Base-by-base conservation (phyloP, 306 rosid genomes). In the Vigna nakashimae region DNA sequence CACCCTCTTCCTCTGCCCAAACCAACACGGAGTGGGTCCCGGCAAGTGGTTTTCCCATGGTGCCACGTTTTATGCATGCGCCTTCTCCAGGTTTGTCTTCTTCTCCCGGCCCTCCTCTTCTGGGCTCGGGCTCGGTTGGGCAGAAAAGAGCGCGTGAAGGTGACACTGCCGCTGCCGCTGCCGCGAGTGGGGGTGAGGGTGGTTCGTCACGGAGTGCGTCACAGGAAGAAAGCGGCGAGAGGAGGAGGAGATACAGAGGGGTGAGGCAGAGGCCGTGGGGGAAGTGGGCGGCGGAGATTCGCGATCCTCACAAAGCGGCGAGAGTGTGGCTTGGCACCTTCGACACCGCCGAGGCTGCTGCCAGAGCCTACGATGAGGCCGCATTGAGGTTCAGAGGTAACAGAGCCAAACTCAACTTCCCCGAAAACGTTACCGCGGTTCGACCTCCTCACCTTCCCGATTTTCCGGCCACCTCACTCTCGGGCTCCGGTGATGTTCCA, bases 231-330 rank as follows among this genome's bases (percentile, higher is more conserved):
- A 79, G 80, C 1, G 90, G 89, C 0, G 98, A 94, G 76, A 85
- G 82, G 46, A 84, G 88, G 49, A 85, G 97, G 51, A 85, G 90
- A 80, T 95, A 91, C 84, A 87, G 98, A 79, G 98, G 98, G 74
- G 98, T 95, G 53, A 85, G 98, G 65, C 97, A 92, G 86, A 83
- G 98, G 20, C 98, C 98, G 0, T 95, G 98, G 98, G 98, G 98
- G 0, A 95, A 95, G 79, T 95, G 98, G 98, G 98, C 98, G 14
- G 98, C 98, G 2, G 98, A 95, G 74, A 95, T 95, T 65, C 93
- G 98, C 0, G 98, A 95, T 52, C 98, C 98, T 0, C 97, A 92
- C 76, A 95, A 91, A 84, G 98, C 98, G 5, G 97, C 98, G 0
- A 84, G 98, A 50, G 98, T 95, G 9, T 95, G 98, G 98, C 98